Evolutionary conservation across 2,329 filamentous ascomycete genomes (phyloP), one percentile per base, ranked within the genome.

Genomic region (Penicillium sp.): DNA sequence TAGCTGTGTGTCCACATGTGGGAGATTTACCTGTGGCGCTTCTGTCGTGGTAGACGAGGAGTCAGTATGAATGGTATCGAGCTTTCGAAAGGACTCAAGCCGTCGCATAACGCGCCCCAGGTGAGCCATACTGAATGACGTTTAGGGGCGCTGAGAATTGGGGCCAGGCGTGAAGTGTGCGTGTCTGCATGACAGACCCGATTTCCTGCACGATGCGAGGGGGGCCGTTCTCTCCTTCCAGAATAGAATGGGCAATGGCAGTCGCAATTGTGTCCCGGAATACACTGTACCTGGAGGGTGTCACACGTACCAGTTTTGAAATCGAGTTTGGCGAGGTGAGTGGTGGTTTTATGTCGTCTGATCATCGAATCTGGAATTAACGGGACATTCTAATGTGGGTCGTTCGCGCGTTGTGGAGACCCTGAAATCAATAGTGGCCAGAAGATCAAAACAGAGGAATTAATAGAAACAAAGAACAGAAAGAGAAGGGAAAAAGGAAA

Each of bases 1-100:
- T 64, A 77, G 59, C 51, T 68, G 64, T 18, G 74, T 73, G 61
- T 76, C 75, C 61, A 77, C 72, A 68, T 73, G 70, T 35, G 70
- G 65, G 35, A 77, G 66, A 52, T 67, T 71, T 51, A 77, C 59
- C 59, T 71, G 70, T 43, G 74, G 74, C 44, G 70, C 46, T 37
- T 49, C 46, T 49, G 31, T 26, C 12, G 46, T 40, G 20, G 23
- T 8, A 35, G 27, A 33, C 25, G 45, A 47, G 46, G 20, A 50
- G 64, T 73, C 63, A 72, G 70, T 61, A 65, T 64, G 51, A 42
- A 37, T 52, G 25, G 33, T 37, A 15, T 45, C 25, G 37, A 54
- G 58, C 44, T 44, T 58, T 47, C 41, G 40, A 44, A 44, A 35
- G 29, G 49, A 51, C 26, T 51, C 48, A 22, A 63, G 49, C n/a